phyloP scores from a whole-genome alignment of 495 filamentous ascomycete genomes.

The Penicillium tannophilum region DNA sequence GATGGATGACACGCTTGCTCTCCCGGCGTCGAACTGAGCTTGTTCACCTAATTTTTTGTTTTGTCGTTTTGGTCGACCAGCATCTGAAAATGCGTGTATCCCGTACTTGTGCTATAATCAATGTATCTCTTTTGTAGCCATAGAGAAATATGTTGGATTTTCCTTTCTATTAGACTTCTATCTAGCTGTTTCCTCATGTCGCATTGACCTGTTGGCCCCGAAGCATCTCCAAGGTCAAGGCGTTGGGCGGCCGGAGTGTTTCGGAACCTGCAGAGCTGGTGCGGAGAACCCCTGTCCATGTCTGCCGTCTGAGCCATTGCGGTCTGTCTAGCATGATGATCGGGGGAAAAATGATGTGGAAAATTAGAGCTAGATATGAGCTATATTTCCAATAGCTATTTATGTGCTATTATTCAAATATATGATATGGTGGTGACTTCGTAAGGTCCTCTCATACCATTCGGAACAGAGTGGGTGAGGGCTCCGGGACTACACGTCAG shows the following conservation, averaged over 20 bases:
- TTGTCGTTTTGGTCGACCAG: conserved; percentile 38
- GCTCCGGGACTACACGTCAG: conserved; percentile 37
- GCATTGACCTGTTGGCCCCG: conserved; percentile 6
- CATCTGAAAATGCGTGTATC: conserved; percentile 49
- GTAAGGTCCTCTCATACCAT: conserved; percentile 8
- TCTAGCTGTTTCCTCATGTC: neutral
- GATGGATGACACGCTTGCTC: conserved; percentile 13
- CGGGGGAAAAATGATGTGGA: neutral
- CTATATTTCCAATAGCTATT: neutral
- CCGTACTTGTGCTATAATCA: conserved; percentile 55
- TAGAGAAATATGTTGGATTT: conserved; percentile 34
- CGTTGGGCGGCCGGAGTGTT: conserved; percentile 25
- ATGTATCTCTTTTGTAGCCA: conserved; percentile 54
- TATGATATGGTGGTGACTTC: neutral
- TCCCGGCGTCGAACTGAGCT: conserved; percentile 15
- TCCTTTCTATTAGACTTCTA: conserved; percentile 3
- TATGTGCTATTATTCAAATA: neutral
- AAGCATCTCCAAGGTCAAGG: neutral
- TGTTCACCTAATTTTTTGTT: conserved; percentile 34
- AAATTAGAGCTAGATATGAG: neutral
- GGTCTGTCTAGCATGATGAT: neutral
- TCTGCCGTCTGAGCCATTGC: conserved; percentile 3
- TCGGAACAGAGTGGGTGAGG: conserved; percentile 13
- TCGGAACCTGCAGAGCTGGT: conserved; percentile 33
- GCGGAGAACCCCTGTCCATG: conserved; percentile 35